These are phyloP conservation scores for Metarhizium humberi DNA, from an alignment of 2,329 filamentous ascomycete species.

Conservation along the genomic window DNA sequence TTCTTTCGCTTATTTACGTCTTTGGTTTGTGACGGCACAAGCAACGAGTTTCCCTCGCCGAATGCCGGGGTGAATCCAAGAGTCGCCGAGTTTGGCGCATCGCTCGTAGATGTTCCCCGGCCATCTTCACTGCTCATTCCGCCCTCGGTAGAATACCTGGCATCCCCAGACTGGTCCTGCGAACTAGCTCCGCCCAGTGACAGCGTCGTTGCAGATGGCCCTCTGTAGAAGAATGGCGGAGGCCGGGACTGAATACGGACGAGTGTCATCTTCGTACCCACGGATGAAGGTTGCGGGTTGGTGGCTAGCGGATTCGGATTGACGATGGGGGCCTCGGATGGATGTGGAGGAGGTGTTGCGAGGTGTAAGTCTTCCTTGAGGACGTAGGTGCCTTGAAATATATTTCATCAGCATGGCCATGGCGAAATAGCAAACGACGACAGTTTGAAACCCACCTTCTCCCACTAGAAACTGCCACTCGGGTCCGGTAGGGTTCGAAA, in stretches of 20 bases:
- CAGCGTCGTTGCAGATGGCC: constrained; percentile 40
- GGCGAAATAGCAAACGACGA: not conserved
- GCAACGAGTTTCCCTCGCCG: constrained; percentile 73
- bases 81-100: constrained; percentile 31
- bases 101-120: constrained; percentile 42
- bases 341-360: constrained; percentile 89
- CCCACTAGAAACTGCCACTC: constrained; percentile 89
- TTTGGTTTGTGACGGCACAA: constrained; percentile 54
- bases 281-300: constrained; percentile 69
- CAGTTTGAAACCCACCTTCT: constrained; percentile 54
- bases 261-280: constrained; percentile 76
- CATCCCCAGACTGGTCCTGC: constrained; percentile 49
- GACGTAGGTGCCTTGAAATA: constrained; percentile 67
- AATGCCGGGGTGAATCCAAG: constrained; percentile 56
- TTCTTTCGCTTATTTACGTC: constrained; percentile 77
- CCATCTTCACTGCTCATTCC: constrained; percentile 49
- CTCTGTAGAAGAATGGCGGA: constrained; percentile 45
- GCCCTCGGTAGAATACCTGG: constrained; percentile 50
- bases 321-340: constrained; percentile 77
- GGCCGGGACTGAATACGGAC: constrained; percentile 59
- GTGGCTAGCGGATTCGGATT: constrained; percentile 91
- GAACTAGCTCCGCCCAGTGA: constrained; percentile 31
- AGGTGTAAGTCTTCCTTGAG: constrained; percentile 87
- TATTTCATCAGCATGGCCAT: constrained; percentile 6
- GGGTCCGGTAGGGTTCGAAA: constrained; percentile 69